Evolutionary conservation across 1,284 basidiomycete species (phyloP).

Genomic region (Ustanciosporium gigantosporum): DNA sequence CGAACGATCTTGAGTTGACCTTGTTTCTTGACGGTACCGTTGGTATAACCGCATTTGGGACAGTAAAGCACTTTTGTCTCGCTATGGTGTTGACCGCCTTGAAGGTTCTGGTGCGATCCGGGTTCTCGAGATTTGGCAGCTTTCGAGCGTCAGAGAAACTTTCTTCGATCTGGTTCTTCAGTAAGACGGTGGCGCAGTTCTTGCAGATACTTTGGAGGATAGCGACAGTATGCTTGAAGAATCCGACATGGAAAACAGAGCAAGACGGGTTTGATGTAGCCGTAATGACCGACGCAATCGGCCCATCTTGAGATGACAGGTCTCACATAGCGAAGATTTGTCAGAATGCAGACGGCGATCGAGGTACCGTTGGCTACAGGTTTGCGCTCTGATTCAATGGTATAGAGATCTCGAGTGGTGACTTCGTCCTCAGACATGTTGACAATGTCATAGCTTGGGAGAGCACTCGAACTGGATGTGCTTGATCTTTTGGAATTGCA

Average conservation of each 20-base stretch:
- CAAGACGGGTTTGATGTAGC: slow-evolving; percentile 72
- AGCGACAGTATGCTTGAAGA: slow-evolving; percentile 91
- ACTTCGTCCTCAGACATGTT: slow-evolving; percentile 59
- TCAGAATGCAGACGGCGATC: slow-evolving; percentile 73
- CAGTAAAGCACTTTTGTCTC: slow-evolving; percentile 89
- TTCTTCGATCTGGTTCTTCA: too few species aligned
- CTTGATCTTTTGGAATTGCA: slow-evolving; percentile 60
- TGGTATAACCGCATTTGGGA: slow-evolving; percentile 87
- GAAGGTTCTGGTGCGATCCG: slow-evolving; percentile 80
- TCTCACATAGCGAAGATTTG: slow-evolving; percentile 89
- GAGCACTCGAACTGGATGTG: slow-evolving; percentile 61
- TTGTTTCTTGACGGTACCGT: slow-evolving; percentile 95
- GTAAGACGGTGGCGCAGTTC: slow-evolving; percentile 92
- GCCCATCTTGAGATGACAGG: slow-evolving; percentile 88
- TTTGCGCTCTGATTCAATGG: slow-evolving; percentile 47
- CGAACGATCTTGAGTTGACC: slow-evolving; percentile 93
- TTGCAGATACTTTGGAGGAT: slow-evolving; percentile 77
- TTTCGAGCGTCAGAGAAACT: slow-evolving; percentile 79
- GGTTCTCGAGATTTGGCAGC: slow-evolving; percentile 87
- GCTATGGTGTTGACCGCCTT: slow-evolving; percentile 88
- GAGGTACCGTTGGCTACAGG: slow-evolving; percentile 56
- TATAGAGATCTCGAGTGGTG: slow-evolving; percentile 56
- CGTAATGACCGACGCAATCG: slow-evolving; percentile 97
- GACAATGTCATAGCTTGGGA: slow-evolving; percentile 60
- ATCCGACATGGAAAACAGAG: slow-evolving; percentile 96